Conservation (phyloP, 148 eudicot species). For the Chenopodium formosanum region DNA sequence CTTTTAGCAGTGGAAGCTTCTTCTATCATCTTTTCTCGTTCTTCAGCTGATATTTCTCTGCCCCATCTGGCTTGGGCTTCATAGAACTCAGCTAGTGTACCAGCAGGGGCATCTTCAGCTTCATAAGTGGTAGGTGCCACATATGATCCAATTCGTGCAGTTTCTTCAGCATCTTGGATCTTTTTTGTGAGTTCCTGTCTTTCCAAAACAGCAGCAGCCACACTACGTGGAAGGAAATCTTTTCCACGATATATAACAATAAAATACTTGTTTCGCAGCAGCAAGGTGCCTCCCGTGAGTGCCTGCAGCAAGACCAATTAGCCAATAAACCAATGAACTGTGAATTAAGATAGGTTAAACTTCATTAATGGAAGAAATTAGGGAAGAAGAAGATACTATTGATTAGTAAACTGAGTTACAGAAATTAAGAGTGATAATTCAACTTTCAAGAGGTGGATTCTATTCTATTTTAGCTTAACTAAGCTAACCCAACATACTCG, state of each 20-base stretch:
- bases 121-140: constrained; percentile 39
- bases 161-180: constrained; percentile 84
- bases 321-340: too few relatives aligned
- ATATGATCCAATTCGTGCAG: constrained; percentile 47
- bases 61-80: constrained; percentile 97
- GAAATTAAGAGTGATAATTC: too few relatives aligned
- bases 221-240: constrained; percentile 82
- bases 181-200: constrained; percentile 84
- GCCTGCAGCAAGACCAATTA: constrained; percentile 44
- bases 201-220: constrained; percentile 80
- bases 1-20: constrained; percentile 66
- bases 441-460: too few relatives aligned
- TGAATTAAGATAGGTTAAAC: too few relatives aligned
- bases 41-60: constrained; percentile 68
- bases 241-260: constrained; percentile 92
- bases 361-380: too few relatives aligned
- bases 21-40: constrained; percentile 62
- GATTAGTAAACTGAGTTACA: too few relatives aligned
- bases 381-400: too few relatives aligned
- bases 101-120: constrained; percentile 58
- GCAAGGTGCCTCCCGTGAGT: constrained; percentile 87
- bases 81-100: constrained; percentile 94
- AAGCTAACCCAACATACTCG: too few relatives aligned
- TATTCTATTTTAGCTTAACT: too few relatives aligned
- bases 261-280: constrained; percentile 87